A percentile compares a stretch with the other conserved stretches of the same genome.
Conservation (phyloP, 2,329 filamentous ascomycete genomes). For the Pyrenochaeta sp. region DNA sequence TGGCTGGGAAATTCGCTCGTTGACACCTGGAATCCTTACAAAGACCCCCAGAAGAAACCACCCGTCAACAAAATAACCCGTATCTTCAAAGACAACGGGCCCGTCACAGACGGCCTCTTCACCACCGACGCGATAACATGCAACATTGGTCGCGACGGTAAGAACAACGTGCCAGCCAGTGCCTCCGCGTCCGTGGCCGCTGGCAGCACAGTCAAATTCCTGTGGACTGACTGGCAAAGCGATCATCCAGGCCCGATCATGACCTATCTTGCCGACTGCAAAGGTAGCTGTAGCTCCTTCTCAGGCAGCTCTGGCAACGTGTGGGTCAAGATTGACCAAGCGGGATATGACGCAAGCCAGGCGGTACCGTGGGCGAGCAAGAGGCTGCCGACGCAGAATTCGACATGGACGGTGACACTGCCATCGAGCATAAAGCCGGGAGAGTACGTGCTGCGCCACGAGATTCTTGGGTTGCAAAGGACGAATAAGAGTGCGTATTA, state of each 20-base stretch:
- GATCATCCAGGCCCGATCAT: slow-evolving; percentile 14
- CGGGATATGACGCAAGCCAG: slow-evolving; percentile 9
- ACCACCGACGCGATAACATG: slow-evolving; percentile 14
- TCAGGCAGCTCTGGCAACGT: slow-evolving; percentile 9
- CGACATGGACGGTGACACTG: slow-evolving; percentile 13
- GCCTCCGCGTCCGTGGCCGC: slow-evolving; percentile 3
- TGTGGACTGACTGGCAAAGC: slow-evolving; percentile 16
- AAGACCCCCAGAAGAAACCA: slow-evolving; percentile 14
- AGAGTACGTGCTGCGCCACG: slow-evolving; percentile 14
- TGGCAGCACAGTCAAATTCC: slow-evolving; percentile 12
- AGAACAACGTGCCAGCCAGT: slow-evolving; percentile 10
- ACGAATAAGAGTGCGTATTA: slow-evolving; percentile 4
- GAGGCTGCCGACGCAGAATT: slow-evolving; percentile 8
- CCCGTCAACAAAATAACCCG: slow-evolving; percentile 11
- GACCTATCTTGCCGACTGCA: slow-evolving; percentile 13
- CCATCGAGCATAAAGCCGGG: slow-evolving; percentile 8
- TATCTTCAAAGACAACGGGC: slow-evolving; percentile 12
- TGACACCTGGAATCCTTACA: slow-evolving; percentile 17
- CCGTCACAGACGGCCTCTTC: slow-evolving; percentile 11
- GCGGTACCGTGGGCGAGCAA: slow-evolving; percentile 12
- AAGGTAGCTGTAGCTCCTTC: slow-evolving; percentile 6
- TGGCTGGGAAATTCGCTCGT: slow-evolving; percentile 5
- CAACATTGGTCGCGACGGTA: slow-evolving; percentile 11
- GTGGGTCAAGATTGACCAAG: slow-evolving; percentile 17
- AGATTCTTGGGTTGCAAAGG: slow-evolving; percentile 15